Base-by-base conservation (phyloP, 495 filamentous ascomycete genomes). In the Penicillium longicatenatum region DNA sequence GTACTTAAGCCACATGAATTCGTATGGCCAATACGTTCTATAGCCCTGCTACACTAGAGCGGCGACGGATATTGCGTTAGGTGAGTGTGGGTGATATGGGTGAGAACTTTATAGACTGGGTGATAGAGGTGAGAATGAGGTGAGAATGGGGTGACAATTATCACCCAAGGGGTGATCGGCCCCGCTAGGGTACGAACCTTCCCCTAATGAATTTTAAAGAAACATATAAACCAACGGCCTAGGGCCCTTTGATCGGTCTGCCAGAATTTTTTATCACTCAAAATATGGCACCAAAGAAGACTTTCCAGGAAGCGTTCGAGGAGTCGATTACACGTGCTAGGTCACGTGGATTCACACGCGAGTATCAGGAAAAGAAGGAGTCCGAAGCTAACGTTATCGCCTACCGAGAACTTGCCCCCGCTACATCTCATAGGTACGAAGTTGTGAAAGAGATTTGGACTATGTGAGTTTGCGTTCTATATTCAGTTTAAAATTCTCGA, bases 341-440 rank as follows among this genome's bases (percentile, higher is more conserved):
- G 42, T 68, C 57, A 60, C 59, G 57, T 63, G 57, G 62, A 2
- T 68, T 68, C 16, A 68, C 57, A 10, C 41, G 20, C 19, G 48
- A 65, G 1, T 68, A 63, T 31, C 42, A 68, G 46, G 24, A 60
- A 10, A 10, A 60, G 45, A 48, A 42, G 24, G 60, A 68, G 60
- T n/a, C 50, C 5, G 31, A 50, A 37, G 55, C 41, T 2, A 68
- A 68, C 52, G 48, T 45, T 43, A 59, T 61, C 2, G 55, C 20
- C 46, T 45, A 62, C 29, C 47, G 20, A 26, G 11, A 51, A 24
- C 58, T 66, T 16, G 62, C 64, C 16, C 62, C 59, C 8, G 53
- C 64, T 45, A 70, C 58, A n/a, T 6, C 51, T 19, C 22, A 60
- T 11, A 70, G 58, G 48, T 67, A 70, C 29, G 50, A 65, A n/a